Conservation (phyloP, 2,329 filamentous ascomycete genomes). For the Fusarium heterosporum region DNA sequence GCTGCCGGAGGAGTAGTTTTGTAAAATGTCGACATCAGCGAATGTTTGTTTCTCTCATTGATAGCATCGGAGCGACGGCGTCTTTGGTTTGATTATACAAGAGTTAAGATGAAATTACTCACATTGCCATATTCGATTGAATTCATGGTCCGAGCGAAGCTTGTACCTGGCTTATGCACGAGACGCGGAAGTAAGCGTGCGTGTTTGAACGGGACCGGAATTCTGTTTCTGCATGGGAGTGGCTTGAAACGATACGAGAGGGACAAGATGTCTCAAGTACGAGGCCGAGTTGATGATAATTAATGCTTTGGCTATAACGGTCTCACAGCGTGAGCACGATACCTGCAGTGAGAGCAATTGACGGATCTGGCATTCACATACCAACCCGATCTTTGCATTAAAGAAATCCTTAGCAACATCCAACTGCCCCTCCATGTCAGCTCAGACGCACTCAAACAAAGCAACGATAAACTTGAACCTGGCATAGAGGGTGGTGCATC, state of each 20-base stretch:
- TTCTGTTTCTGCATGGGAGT: not conserved
- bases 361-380: not conserved
- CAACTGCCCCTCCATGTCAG: not conserved
- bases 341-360: not conserved
- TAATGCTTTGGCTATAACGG: constrained; percentile 8
- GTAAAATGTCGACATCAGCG: constrained; percentile 35
- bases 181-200: not conserved
- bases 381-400: not conserved
- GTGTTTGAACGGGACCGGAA: not conserved
- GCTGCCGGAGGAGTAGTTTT: constrained; percentile 53
- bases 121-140: not conserved
- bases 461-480: constrained; percentile 13
- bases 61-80: constrained; percentile 48
- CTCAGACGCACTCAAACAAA: constrained; percentile 10
- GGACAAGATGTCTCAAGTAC: constrained; percentile 25
- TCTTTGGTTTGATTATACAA: constrained; percentile 43
- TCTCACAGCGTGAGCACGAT: not conserved
- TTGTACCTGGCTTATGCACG: not conserved
- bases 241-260: constrained; percentile 23
- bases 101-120: not conserved
- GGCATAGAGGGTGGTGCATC: constrained; percentile 21
- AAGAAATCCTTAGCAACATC: constrained; percentile 2
- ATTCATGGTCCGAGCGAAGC: not conserved
- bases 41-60: constrained; percentile 38
- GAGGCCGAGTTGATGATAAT: constrained; percentile 27